Evolutionary conservation across 306 rosid genomes (phyloP).

Genomic region (Ceratonia siliqua): DNA sequence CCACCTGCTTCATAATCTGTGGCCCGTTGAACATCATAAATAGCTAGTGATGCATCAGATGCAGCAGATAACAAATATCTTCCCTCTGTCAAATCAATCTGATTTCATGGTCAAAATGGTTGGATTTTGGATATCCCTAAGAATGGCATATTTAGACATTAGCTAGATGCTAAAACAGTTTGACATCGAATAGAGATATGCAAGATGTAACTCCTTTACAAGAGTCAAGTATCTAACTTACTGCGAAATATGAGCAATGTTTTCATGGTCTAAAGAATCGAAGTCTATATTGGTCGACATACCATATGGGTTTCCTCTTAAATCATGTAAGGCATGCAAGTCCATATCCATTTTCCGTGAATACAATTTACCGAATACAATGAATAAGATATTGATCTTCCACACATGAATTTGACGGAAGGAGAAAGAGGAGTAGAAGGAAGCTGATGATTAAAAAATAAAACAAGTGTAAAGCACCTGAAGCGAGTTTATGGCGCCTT

Average conservation of each 20-base stretch:
- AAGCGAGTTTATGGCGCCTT: constrained; percentile 81
- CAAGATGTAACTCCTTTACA: neutral
- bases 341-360: neutral
- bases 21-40: constrained; percentile 73
- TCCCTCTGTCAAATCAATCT: constrained; percentile 88
- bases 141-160: neutral
- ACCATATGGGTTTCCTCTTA: no score
- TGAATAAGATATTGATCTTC: neutral
- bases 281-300: neutral
- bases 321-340: neutral
- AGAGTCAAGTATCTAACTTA: neutral
- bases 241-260: neutral
- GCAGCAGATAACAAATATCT: constrained; percentile 78
- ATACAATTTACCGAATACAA: neutral
- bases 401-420: neutral
- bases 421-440: neutral
- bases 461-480: constrained; percentile 50
- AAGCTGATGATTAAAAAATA: neutral
- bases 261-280: neutral
- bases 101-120: constrained; percentile 50
- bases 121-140: neutral
- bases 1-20: constrained; percentile 51
- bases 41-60: constrained; percentile 79
- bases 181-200: neutral
- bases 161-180: constrained; percentile 9